A percentile compares a stretch with the other conserved stretches of the same genome.
phyloP scores from a whole-genome alignment of 352 stramenopile genomes.

The Thalassiosira ordinaria region DNA sequence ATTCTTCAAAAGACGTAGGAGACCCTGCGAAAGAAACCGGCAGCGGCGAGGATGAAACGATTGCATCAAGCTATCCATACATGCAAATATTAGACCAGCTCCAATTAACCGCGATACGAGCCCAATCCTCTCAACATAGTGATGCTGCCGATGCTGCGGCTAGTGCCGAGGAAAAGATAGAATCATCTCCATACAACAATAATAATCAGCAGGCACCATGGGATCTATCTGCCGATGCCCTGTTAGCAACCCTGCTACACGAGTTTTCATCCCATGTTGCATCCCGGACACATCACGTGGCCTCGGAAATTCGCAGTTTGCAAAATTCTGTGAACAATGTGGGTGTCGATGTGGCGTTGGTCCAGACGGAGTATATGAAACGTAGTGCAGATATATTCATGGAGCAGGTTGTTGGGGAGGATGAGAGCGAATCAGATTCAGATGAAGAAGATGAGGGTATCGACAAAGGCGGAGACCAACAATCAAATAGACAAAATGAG shows the following conservation, averaged over 20 bases:
- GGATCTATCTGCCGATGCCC: conserved; percentile 43
- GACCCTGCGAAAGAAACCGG: not conserved
- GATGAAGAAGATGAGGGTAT: not conserved
- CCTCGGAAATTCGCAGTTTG: conserved; percentile 19
- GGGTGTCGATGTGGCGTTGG: conserved; percentile 22
- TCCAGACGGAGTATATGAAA: conserved; percentile 24
- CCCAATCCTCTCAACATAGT: not conserved
- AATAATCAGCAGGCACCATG: conserved; percentile 8
- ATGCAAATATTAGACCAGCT: conserved; percentile 27
- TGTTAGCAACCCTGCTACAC: conserved; percentile 30
- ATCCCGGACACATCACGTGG: conserved; percentile 16
- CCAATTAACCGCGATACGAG: conserved; percentile 13
- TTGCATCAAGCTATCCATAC: conserved; percentile 27
- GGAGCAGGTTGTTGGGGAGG: conserved; percentile 40
- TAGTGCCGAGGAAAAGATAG: not conserved
- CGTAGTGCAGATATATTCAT: conserved; percentile 17
- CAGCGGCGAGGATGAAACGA: too few species aligned
- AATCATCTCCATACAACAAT: not conserved
- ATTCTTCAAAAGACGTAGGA: not conserved
- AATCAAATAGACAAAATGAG: not conserved
- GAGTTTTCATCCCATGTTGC: conserved; percentile 42
- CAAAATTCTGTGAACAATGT: conserved; percentile 34
- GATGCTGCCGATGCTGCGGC: not conserved
- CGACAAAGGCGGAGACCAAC: not conserved
- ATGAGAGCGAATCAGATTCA: conserved; percentile 1